A percentile compares a stretch with the other conserved stretches of the same genome.
phyloP scores from a whole-genome alignment of 768 basidiomycete genomes.

The Mycena filopes region DNA sequence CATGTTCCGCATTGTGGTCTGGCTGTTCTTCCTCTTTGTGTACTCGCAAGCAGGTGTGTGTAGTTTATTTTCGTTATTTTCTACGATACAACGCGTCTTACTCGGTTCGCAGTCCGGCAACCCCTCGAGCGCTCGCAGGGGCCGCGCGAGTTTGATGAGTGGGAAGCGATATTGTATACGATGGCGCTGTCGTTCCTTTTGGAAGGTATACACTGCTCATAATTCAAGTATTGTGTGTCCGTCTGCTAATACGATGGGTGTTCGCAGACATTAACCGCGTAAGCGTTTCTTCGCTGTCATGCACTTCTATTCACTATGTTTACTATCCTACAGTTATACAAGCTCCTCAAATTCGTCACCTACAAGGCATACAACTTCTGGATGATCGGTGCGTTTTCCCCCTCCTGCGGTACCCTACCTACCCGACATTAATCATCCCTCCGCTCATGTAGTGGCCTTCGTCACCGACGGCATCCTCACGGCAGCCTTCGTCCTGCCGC shows the following conservation, averaged over 20 bases:
- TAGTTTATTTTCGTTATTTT: constrained; percentile 6
- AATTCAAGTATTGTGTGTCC: neutral
- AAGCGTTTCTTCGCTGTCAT: neutral
- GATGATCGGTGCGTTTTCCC: constrained; percentile 53
- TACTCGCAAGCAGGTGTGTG: constrained; percentile 86
- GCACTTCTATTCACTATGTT: neutral
- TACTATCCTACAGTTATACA: constrained; percentile 63
- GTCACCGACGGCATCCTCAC: constrained; percentile 79
- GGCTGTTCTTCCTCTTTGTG: constrained; percentile 80
- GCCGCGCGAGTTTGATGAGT: constrained; percentile 70
- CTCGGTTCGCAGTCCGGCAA: constrained; percentile 65
- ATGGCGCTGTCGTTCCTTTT: constrained; percentile 81
- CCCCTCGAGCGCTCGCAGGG: constrained; percentile 76
- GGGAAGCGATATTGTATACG: constrained; percentile 84
- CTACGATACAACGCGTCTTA: too few species aligned
- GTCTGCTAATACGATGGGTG: neutral
- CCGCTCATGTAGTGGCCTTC: constrained; percentile 58
- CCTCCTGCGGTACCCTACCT: neutral
- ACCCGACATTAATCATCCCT: neutral
- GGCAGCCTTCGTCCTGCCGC: constrained; percentile 79
- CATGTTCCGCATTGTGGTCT: constrained; percentile 78
- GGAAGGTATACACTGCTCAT: constrained; percentile 68
- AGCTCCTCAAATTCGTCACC: constrained; percentile 78
- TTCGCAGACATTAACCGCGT: constrained; percentile 67
- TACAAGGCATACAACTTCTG: constrained; percentile 88